Evolutionary conservation across 2,329 filamentous ascomycete species (phyloP).

Genomic region (Xylariales sp.): DNA sequence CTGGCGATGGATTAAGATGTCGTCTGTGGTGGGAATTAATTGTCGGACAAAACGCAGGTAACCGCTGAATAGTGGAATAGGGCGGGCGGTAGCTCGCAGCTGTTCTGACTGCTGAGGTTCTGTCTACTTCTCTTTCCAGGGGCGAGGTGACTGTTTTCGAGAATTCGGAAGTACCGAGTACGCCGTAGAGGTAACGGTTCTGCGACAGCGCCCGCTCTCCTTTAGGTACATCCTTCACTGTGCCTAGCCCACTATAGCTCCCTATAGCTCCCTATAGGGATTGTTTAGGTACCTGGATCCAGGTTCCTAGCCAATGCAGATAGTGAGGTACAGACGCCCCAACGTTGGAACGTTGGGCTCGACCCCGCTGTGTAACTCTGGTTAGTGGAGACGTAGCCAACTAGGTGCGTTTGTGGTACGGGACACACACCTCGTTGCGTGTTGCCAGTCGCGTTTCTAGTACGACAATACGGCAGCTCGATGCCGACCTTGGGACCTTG

Average conservation of each 20-base stretch:
- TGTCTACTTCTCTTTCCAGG: not conserved
- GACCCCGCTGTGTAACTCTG: constrained; percentile 24
- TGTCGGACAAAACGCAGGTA: constrained; percentile 28
- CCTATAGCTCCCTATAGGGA: not conserved
- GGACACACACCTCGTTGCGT: not conserved
- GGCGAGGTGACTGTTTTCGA: not conserved
- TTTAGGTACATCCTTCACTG: not conserved
- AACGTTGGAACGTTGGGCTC: not conserved
- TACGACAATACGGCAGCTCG: not conserved
- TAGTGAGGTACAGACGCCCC: not conserved
- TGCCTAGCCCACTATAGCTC: no score
- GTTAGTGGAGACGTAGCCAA: not conserved
- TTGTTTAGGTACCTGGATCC: no score
- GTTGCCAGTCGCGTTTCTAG: constrained; percentile 17
- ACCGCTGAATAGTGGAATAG: constrained; percentile 16
- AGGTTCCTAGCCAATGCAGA: no score
- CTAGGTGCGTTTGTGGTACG: not conserved
- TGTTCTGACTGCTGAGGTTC: not conserved
- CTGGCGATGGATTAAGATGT: constrained; percentile 35
- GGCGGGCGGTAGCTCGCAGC: constrained; percentile 16
- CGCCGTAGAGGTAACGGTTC: not conserved
- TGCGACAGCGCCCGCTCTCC: not conserved
- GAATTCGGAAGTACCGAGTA: constrained; percentile 5
- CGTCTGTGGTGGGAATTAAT: constrained; percentile 30
- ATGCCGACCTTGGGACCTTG: no score